These are phyloP conservation scores for Salix viminalis DNA, from an alignment of 345 rosid species.

Conservation along the genomic window DNA sequence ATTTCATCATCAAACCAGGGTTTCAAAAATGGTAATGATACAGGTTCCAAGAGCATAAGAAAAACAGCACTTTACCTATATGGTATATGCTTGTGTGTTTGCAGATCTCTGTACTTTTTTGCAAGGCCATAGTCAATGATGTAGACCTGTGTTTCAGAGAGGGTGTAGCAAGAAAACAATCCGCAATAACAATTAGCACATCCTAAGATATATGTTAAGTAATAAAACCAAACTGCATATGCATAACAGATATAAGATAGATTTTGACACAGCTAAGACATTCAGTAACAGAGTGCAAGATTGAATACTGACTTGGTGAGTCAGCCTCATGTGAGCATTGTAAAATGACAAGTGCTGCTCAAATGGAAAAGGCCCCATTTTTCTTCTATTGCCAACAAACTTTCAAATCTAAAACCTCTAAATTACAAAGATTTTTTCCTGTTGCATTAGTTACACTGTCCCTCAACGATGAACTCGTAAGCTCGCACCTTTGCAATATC, in stretches of 20 bases:
- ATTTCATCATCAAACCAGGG: background rate
- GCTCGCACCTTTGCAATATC: background rate
- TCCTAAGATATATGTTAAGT: background rate
- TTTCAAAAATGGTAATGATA: background rate
- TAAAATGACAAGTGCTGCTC: background rate
- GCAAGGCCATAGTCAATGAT: slow-evolving; percentile 36
- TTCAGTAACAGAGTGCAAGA: background rate
- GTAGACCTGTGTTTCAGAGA: slow-evolving; percentile 18
- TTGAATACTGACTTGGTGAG: background rate
- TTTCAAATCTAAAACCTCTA: background rate
- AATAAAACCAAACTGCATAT: background rate
- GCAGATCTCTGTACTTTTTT: slow-evolving; percentile 32
- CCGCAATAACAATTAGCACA: background rate
- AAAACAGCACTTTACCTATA: slow-evolving; percentile 17
- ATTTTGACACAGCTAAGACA: background rate
- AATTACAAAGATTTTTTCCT: background rate
- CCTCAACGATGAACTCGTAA: background rate
- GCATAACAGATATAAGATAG: background rate
- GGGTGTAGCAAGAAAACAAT: background rate
- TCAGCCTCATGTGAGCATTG: background rate
- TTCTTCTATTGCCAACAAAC: background rate
- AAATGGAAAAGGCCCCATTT: background rate
- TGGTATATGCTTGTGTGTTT: slow-evolving; percentile 36
- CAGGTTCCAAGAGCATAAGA: background rate
- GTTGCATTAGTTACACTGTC: background rate